Evolutionary conservation across 495 filamentous ascomycete species (phyloP).

Genomic region (Talaromyces proteolyticus): DNA sequence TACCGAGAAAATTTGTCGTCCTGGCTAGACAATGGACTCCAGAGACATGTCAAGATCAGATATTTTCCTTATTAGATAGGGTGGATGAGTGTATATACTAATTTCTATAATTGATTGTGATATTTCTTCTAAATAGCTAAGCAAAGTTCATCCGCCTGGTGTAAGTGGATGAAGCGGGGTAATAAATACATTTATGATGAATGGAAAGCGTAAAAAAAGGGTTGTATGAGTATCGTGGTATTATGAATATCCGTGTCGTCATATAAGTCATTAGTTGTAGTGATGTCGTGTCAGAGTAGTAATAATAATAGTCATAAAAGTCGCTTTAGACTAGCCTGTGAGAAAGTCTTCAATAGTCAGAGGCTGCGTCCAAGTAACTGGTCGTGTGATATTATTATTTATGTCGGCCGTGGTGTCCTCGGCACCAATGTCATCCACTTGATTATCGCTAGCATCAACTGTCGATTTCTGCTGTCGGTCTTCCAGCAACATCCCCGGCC

Average conservation of each 20-base stretch:
- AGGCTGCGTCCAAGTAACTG: not conserved
- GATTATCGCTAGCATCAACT: not conserved
- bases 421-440: not conserved
- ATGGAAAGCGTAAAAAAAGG: not conserved
- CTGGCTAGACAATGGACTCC: not conserved
- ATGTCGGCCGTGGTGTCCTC: not conserved
- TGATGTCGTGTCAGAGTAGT: not conserved
- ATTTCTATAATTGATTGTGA: not conserved
- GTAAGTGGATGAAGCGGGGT: too few relatives aligned
- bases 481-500: conserved; percentile 15
- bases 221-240: too few relatives aligned
- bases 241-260: too few relatives aligned
- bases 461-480: not conserved
- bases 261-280: too few relatives aligned
- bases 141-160: too few relatives aligned
- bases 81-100: not conserved
- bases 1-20: not conserved
- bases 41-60: not conserved
- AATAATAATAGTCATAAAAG: conserved; percentile 1
- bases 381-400: not conserved
- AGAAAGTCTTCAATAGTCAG: conserved; percentile 5
- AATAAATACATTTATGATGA: not conserved
- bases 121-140: too few relatives aligned
- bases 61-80: not conserved
- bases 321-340: not conserved